Conservation (phyloP, 805 yeast species). For the Brettanomyces custersianus region DNA sequence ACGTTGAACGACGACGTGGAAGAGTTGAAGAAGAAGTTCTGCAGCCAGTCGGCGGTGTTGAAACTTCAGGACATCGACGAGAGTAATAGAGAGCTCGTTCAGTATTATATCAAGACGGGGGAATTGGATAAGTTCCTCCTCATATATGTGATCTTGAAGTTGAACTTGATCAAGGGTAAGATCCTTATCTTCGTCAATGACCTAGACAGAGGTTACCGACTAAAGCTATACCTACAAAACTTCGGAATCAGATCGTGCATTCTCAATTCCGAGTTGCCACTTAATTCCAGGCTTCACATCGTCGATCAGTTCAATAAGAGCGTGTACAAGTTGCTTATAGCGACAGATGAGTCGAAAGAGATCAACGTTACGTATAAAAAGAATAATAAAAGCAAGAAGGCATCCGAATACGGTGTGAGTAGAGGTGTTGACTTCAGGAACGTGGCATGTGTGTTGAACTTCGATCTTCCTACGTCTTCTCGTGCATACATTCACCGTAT, state of each 20-base stretch:
- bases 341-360: conserved; percentile 83
- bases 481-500: conserved; percentile 87
- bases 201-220: conserved; percentile 90
- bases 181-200: conserved; percentile 85
- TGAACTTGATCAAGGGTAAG: conserved; percentile 83
- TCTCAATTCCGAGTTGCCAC: conserved; percentile 84
- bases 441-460: conserved; percentile 93
- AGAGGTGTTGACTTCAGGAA: conserved; percentile 95
- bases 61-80: conserved; percentile 61
- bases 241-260: conserved; percentile 88
- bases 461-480: conserved; percentile 86
- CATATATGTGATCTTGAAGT: conserved; percentile 85
- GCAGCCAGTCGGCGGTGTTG: conserved; percentile 75
- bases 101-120: conserved; percentile 76
- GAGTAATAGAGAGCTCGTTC: conserved; percentile 54
- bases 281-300: conserved; percentile 87
- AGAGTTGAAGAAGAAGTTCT: conserved; percentile 64
- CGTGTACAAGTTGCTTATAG: conserved; percentile 78
- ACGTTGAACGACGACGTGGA: conserved; percentile 84
- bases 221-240: conserved; percentile 85
- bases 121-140: conserved; percentile 90
- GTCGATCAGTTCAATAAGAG: conserved; percentile 92
- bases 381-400: conserved; percentile 16
- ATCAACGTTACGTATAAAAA: conserved; percentile 29
- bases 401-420: conserved; percentile 81